Conservation (phyloP, 495 filamentous ascomycete genomes). For the Penicillium fimorum region DNA sequence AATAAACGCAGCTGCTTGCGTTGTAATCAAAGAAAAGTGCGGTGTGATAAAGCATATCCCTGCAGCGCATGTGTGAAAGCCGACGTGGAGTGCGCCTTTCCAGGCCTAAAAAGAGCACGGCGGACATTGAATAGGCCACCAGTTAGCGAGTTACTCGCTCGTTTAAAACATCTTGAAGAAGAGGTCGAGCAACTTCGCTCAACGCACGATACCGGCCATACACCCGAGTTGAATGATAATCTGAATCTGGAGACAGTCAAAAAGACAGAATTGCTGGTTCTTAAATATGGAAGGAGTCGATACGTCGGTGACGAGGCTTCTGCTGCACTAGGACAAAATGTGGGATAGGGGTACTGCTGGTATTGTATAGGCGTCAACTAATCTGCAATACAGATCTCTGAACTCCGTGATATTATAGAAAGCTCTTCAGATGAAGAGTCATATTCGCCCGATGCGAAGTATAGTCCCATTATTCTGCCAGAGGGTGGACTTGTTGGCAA, state of each 20-base stretch:
- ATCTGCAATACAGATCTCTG: constrained; percentile 38
- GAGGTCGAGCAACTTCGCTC: constrained; percentile 58
- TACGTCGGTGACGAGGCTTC: constrained; percentile 64
- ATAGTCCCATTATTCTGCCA: background rate
- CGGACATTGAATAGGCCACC: constrained; percentile 55
- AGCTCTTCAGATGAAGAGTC: too few relatives aligned
- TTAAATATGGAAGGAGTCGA: constrained; percentile 66
- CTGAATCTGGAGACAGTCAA: background rate
- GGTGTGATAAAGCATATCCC: constrained; percentile 45
- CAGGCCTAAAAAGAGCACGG: constrained; percentile 66
- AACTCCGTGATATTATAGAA: constrained; percentile 59
- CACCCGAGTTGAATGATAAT: background rate
- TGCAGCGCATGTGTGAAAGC: constrained; percentile 72
- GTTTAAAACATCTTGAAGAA: constrained; percentile 65
- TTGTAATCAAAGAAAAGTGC: constrained; percentile 31
- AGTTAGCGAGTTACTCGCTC: constrained; percentile 59
- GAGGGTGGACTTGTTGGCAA: background rate
- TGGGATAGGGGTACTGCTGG: constrained; percentile 17
- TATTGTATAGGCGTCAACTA: background rate
- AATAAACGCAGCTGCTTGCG: constrained; percentile 17
- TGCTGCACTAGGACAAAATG: constrained; percentile 61
- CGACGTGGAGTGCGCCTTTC: constrained; percentile 68
- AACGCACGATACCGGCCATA: background rate
- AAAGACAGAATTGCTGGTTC: constrained; percentile 58
- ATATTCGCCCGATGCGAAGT: constrained; percentile 20